phyloP scores from a whole-genome alignment of 805 yeast species.

The Metschnikowia lunata region DNA sequence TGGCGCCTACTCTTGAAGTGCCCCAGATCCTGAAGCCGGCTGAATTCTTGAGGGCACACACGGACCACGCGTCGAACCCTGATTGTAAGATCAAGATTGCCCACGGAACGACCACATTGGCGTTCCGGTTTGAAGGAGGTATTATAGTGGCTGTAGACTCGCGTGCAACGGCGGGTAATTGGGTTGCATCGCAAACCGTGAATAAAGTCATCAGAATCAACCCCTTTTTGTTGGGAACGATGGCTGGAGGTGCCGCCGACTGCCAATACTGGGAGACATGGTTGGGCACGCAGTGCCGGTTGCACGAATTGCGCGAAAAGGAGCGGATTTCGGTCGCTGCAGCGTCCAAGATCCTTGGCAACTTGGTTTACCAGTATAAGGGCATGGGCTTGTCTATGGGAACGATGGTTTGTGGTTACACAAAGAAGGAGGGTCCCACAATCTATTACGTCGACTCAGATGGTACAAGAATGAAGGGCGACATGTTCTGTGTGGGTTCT shows the following conservation, averaged over 20 bases:
- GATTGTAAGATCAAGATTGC: slow-evolving; percentile 95
- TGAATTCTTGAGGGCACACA: slow-evolving; percentile 93
- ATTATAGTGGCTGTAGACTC: slow-evolving; percentile 96
- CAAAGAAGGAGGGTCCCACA: slow-evolving; percentile 92
- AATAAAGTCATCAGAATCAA: slow-evolving; percentile 96
- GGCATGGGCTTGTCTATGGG: slow-evolving; percentile 99
- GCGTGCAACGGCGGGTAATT: slow-evolving; percentile 95
- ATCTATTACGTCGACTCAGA: slow-evolving; percentile 95
- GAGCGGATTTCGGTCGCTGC: slow-evolving; percentile 95
- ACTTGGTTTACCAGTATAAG: slow-evolving; percentile 87
- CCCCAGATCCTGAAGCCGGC: slow-evolving; percentile 89
- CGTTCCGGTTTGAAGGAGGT: slow-evolving; percentile 94
- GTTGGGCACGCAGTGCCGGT: slow-evolving; percentile 94
- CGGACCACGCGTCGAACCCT: slow-evolving; percentile 89
- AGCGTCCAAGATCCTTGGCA: slow-evolving; percentile 88
- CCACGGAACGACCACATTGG: slow-evolving; percentile 98
- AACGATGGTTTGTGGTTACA: slow-evolving; percentile 97
- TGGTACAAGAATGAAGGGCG: slow-evolving; percentile 93
- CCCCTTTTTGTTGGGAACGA: slow-evolving; percentile 89
- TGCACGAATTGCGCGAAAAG: slow-evolving; percentile 91
- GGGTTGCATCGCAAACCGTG: slow-evolving; percentile 98
- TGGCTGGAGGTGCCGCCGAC: slow-evolving; percentile 99
- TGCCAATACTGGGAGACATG: slow-evolving; percentile 99
- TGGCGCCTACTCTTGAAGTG: slow-evolving; percentile 61
- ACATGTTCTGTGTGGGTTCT: slow-evolving; percentile 94